Conservation (phyloP, 2,329 filamentous ascomycete species). For the Fusarium metavorans region DNA sequence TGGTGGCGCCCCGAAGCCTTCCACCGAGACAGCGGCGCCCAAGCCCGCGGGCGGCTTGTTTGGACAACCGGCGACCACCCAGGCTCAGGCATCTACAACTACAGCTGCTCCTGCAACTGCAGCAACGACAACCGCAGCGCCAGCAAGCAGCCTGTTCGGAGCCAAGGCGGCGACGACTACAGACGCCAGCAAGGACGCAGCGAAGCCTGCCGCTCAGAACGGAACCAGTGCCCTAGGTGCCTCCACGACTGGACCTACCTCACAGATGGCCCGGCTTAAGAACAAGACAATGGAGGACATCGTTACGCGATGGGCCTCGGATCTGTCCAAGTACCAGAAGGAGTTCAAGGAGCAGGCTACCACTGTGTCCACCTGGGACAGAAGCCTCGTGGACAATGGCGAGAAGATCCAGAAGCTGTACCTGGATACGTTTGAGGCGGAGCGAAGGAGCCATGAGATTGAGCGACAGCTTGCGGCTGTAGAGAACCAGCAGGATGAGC, state of each 20-base stretch:
- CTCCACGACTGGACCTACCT: constrained; percentile 84
- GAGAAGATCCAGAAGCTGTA: constrained; percentile 96
- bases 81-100: constrained; percentile 36
- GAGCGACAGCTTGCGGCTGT: constrained; percentile 91
- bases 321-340: constrained; percentile 95
- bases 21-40: constrained; percentile 34
- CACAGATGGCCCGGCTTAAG: constrained; percentile 89
- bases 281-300: constrained; percentile 99
- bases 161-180: constrained; percentile 49
- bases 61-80: constrained; percentile 36
- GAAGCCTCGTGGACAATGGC: constrained; percentile 90
- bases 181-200: constrained; percentile 45
- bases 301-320: constrained; percentile 94
- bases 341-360: constrained; percentile 93
- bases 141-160: constrained; percentile 50
- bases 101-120: constrained; percentile 44
- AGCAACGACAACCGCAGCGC: constrained; percentile 46
- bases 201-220: constrained; percentile 47
- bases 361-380: constrained; percentile 91
- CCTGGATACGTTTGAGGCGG: constrained; percentile 90
- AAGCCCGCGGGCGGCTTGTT: constrained; percentile 45
- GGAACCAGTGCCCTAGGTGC: constrained; percentile 66
- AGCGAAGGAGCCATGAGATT: constrained; percentile 91
- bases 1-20: constrained; percentile 36
- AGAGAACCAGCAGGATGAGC: constrained; percentile 92